Base-by-base conservation (phyloP, 768 basidiomycete genomes). In the Solioccasus polychromus region DNA sequence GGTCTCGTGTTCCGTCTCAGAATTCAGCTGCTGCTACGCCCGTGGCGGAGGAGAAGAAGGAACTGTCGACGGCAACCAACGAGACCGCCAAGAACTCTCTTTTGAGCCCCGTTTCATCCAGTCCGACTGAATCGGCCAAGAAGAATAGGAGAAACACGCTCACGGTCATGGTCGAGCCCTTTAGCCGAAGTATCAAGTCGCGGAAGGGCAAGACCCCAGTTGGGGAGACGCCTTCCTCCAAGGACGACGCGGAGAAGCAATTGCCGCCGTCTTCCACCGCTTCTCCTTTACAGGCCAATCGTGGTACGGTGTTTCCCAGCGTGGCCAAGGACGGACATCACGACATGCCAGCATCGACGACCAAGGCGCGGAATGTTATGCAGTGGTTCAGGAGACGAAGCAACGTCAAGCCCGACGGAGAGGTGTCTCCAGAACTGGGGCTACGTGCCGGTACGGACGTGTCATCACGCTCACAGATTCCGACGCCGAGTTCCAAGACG, bases 351-450 rank as follows among this genome's bases (percentile, higher is more conserved):
- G 88, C 83, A 14, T 84, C 88, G 50, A 80, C 89, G n/a, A 83
- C 78, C 68, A 88, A 93, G 65, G 93, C 95, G 4, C 83, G 83
- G 65, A 92, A 87, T 61, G 96, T 99, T 42, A 98, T 98, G 95
- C 85, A 93, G 54, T 99, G 96, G 96, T 98, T 99, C 79, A 76
- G 88, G 66, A 78, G 77, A 44, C 79, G 77, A 68, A 84, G 82
- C 59, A 85, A 80, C 3, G 63, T 39, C 42, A 66, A 62, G 58
- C 62, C 54, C 45, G 66, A 58, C 31, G 54, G 47, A 39, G 68
- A 59, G 20, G 57, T 47, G 23, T 52, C 51, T 19, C 29, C 57
- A 3, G 54, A 48, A 14, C 19, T 49, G 7, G 51, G 45, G 4
- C 11, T 48, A 6, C 65, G 54, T 0, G 47, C 55, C 23, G 61